Conservation (phyloP, 179 eudicot genomes). For the Actinidia arguta region DNA sequence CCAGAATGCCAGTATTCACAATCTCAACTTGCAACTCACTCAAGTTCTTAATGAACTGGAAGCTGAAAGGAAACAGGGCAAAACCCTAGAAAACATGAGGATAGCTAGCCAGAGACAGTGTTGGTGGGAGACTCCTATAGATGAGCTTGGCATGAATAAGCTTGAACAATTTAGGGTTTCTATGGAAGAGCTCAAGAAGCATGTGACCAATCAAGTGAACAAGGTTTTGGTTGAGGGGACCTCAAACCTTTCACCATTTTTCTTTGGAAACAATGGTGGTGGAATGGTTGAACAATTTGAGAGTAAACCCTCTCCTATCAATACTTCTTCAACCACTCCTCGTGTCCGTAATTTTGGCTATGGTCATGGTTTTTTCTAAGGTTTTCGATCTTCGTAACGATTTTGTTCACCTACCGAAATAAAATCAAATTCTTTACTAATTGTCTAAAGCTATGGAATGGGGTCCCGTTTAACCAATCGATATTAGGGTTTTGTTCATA, state of each 20-base stretch:
- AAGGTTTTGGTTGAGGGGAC: constrained; percentile 20
- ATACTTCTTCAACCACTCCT: constrained; percentile 9
- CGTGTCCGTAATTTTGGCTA: constrained; percentile 4
- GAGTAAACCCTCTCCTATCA: constrained; percentile 11
- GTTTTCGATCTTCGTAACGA: too few relatives aligned
- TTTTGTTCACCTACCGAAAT: too few relatives aligned
- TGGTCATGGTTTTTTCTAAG: constrained; percentile 21
- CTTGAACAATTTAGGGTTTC: constrained; percentile 38
- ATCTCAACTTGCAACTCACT: constrained; percentile 11
- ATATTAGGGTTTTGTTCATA: too few relatives aligned
- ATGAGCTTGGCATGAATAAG: constrained; percentile 27
- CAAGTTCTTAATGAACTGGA: constrained; percentile 29
- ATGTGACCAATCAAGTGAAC: constrained; percentile 35
- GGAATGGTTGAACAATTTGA: constrained; percentile 5
- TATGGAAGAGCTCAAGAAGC: constrained; percentile 61
- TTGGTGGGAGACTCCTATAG: constrained; percentile 49
- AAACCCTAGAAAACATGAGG: constrained; percentile 36
- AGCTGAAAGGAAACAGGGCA: constrained; percentile 38
- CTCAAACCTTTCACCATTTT: background rate
- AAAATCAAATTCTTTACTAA: too few relatives aligned
- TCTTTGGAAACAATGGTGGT: background rate
- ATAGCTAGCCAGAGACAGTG: constrained; percentile 26
- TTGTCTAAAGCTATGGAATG: too few relatives aligned
- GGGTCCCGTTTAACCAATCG: too few relatives aligned
- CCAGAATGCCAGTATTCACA: background rate